Evolutionary conservation across 1,139 yeast genomes (phyloP).

Genomic region (Meyerozyma guilliermondii): DNA sequence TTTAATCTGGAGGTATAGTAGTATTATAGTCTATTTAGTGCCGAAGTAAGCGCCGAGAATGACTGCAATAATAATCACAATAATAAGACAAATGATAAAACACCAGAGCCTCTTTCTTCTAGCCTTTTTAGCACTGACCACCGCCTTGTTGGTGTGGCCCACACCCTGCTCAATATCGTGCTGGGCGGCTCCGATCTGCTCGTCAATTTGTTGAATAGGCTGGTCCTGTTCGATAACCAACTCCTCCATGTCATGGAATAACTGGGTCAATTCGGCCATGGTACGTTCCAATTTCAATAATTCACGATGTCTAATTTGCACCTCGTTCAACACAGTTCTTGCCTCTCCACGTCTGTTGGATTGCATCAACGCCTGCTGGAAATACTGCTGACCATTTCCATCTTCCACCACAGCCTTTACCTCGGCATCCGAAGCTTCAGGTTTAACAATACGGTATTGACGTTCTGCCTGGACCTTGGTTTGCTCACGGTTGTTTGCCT

Average conservation of each 20-base stretch:
- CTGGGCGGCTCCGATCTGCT: slow-evolving; percentile 79
- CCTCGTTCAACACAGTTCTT: slow-evolving; percentile 90
- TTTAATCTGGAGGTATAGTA: not conserved
- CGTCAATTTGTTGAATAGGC: slow-evolving; percentile 76
- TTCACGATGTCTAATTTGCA: slow-evolving; percentile 94
- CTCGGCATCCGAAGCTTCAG: slow-evolving; percentile 86
- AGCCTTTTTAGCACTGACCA: slow-evolving; percentile 80
- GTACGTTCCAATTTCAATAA: slow-evolving; percentile 91
- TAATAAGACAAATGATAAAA: slow-evolving; percentile 55
- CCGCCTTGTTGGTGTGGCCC: slow-evolving; percentile 90
- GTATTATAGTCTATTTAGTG: slow-evolving; percentile 12
- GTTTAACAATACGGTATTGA: slow-evolving; percentile 89
- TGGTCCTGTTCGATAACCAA: slow-evolving; percentile 95
- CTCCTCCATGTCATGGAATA: slow-evolving; percentile 95
- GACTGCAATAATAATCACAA: slow-evolving; percentile 62
- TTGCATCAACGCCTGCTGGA: slow-evolving; percentile 88
- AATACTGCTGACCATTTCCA: slow-evolving; percentile 82
- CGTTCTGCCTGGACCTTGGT: slow-evolving; percentile 87
- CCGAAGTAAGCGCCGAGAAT: slow-evolving; percentile 52
- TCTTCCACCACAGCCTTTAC: slow-evolving; percentile 80
- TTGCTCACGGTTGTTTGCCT: slow-evolving; percentile 80
- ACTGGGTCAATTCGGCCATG: slow-evolving; percentile 91
- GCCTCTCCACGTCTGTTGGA: slow-evolving; percentile 97
- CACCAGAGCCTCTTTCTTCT: slow-evolving; percentile 93
- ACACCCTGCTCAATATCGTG: slow-evolving; percentile 91